Base-by-base conservation (phyloP, 2,329 filamentous ascomycete species). In the Verticillium nubilum region DNA sequence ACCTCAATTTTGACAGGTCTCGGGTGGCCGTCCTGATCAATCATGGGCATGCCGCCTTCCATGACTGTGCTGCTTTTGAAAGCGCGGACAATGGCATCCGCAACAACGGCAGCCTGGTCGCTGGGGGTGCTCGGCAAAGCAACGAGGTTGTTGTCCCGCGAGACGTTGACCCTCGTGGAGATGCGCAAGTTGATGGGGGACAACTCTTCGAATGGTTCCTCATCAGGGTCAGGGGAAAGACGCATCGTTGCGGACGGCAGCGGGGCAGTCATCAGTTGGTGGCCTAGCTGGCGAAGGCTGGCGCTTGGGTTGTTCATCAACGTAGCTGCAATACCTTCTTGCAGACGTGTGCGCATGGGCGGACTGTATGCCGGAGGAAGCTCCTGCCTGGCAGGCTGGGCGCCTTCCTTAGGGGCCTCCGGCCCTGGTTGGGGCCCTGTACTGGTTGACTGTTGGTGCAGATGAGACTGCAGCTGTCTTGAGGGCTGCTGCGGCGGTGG, bases 241-340 rank as follows among this genome's bases (percentile, higher is more conserved):
- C 26, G 27, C 26, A 52, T 9, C 17, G 12, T 33, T 4, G 42
- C 37, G 26, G 56, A 28, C 3, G 56, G 37, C 37, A 57, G 7
- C 2, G 55, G 55, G 6, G 42, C 10, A 27, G 26, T 13, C 1
- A 25, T 35, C 25, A 57, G 25, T 5, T 27, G 25, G 13, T 57
- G 35, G 23, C 17, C 55, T 4, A 58, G 47, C 28, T 54, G 15
- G 10, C 50, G 23, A 6, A 13, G 33, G 50, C 29, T 15, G 50
- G 35, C 4, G 42, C 9, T 6, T 9, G 29, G 37, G 58, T 42
- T 52, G 47, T 33, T 50, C 1, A 56, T 17, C 29, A 60, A 31
- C 3, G n/a, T 54, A 10, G 59, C 15, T 6, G 56, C 92, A 0
- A 95, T 93, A 60, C 80, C 80, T 58, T 75, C 72, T 88, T 94